Base-by-base conservation (phyloP, 129 eudicot genomes). In the Sambucus nigra region DNA sequence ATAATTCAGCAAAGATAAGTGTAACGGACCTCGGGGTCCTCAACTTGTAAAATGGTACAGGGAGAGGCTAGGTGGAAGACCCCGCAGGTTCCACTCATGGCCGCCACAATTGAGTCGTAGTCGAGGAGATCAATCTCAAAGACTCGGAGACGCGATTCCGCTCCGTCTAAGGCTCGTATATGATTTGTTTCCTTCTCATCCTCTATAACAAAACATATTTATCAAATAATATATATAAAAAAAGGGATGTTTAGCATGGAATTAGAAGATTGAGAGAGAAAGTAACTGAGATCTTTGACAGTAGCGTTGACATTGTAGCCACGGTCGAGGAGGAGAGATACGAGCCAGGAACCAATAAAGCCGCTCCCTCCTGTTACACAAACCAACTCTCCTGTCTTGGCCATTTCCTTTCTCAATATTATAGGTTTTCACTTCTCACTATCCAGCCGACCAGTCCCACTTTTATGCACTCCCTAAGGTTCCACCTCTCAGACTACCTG, bases 251-350 rank as follows among this genome's bases (percentile, higher is more conserved):
- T n/a, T n/a, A n/a, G n/a, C n/a, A n/a, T n/a, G n/a, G n/a, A n/a
- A 1, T 35, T 35, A 35, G 1, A 48, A 20, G 4, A 7, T 7
- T 29, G 26, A 53, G 54, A 22, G 35, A 5, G 55, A 41, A 42
- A 25, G 28, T 19, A 21, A 88, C 97, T 57, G 87, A 91, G 83
- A 60, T 81, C 61, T 72, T 76, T 69, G 65, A 91, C 84, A 67
- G 98, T 91, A 77, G 95, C 98, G 65, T 85, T 78, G 33, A 91
- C 95, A 51, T 88, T 63, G 94, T 91, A 91, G 80, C 98, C 98
- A 49, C 98, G 95, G 47, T 67, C 60, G 60, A 91, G 98, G 62
- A 91, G 98, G 60, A 85, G 84, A 9, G 72, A 66, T 38, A 91
- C 80, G 18, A 91, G 64, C 81, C 83, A 79, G 1, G 95, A 79